A percentile compares a stretch with the other conserved stretches of the same genome.
These are phyloP conservation scores for Crithidia fasciculata DNA, from an alignment of 208 protist species.

Conservation along the genomic window DNA sequence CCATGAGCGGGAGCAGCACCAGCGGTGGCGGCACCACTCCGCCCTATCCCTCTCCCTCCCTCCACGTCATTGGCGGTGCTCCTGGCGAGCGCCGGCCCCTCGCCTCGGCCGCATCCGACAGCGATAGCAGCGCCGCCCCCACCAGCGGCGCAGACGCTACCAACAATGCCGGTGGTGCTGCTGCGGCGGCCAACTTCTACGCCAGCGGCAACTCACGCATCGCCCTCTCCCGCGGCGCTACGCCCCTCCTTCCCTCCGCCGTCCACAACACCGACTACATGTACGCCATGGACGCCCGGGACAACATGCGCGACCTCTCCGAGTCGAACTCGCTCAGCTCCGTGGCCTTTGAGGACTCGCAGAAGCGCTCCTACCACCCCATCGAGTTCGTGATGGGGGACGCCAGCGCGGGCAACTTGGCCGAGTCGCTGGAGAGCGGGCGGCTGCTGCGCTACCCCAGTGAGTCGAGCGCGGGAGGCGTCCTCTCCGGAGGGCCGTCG, in stretches of 20 bases:
- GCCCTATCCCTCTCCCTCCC: constrained; percentile 7
- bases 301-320: neutral
- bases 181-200: constrained; percentile 2
- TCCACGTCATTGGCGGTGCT: neutral
- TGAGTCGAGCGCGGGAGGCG: neutral
- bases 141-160: neutral
- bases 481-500: neutral
- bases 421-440: constrained; percentile 11
- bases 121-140: neutral
- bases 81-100: neutral
- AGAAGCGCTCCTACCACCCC: constrained; percentile 24
- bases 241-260: neutral
- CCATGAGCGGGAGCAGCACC: constrained; percentile 24
- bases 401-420: constrained; percentile 4
- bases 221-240: neutral
- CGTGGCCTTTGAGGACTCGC: constrained; percentile 17
- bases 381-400: constrained; percentile 10
- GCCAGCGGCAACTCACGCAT: constrained; percentile 23
- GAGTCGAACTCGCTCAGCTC: constrained; percentile 21
- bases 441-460: neutral
- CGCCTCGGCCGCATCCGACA: neutral
- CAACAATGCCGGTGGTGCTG: neutral
- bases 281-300: constrained; percentile 10
- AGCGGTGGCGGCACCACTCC: constrained; percentile 10
- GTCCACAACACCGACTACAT: constrained; percentile 7